Base-by-base conservation (phyloP, 164 flowering plant species). In the Cinnamomum micranthum region DNA sequence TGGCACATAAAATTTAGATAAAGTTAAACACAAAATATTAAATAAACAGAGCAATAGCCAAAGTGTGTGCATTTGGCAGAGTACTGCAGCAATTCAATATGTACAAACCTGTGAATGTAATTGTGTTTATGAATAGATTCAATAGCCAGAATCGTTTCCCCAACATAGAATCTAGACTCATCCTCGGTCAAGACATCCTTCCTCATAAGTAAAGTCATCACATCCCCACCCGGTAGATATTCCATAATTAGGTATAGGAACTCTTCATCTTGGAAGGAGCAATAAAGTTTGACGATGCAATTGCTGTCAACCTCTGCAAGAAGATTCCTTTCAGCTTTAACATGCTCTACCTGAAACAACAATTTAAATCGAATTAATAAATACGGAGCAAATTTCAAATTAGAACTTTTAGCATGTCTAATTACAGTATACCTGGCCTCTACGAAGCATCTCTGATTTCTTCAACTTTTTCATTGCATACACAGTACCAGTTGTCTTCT, bases 151-250 rank as follows among this genome's bases (percentile, higher is more conserved):
- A 95, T 97, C 50, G 97, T 91, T 82, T 95, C 93, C 12, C 90
- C 98, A 76, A 95, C 88, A 81, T 95, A 95, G 82, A 95, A 95
- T 80, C 90, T 90, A 13, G 99, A 96, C 82, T 93, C 97, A 78
- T 91, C 93, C 76, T 95, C 98, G 12, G 96, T 93, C 77, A 95
- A 77, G 68, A 89, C 93, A 77, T 95, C 99, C 82, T 95, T 93
- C 15, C 99, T 84, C 98, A 95, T 95, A 28, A 95, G 89, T 71
- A 95, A 83, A 55, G 99, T 95, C 99, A 95, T 95, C 97, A 95
- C 88, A 86, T 95, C 99, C 78, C 99, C 99, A 73, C 99, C 99
- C 71, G 99, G 99, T 62, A 95, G 82, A 85, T 95, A 95, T 76
- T 95, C 99, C 99, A 95, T 95, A 41, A 95, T 88, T 52, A 95